phyloP scores from a whole-genome alignment of 2,329 filamentous ascomycete genomes.

The Claviceps digitariae region DNA sequence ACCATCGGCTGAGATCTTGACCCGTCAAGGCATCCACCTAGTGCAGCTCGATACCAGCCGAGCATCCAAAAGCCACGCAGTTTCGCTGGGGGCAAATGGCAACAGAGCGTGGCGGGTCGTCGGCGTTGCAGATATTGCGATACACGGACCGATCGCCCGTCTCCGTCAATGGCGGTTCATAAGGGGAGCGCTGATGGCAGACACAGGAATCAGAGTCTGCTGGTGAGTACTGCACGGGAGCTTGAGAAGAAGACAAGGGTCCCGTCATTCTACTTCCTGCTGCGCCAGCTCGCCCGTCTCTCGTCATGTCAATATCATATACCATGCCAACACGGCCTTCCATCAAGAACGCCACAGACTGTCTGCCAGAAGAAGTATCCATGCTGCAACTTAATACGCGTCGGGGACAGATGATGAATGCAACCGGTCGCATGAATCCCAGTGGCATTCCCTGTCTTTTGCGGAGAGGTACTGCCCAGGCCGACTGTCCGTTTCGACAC shows the following conservation, averaged over 20 bases:
- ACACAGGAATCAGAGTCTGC: conserved; percentile 8
- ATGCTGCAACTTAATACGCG: conserved; percentile 47
- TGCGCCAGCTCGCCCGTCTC: conserved; percentile 5
- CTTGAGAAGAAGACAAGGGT: background rate
- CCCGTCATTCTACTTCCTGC: conserved; percentile 1
- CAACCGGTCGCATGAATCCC: conserved; percentile 28
- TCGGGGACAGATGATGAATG: conserved; percentile 41
- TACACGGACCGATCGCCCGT: conserved; percentile 18
- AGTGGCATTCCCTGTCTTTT: conserved; percentile 11
- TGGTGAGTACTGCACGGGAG: background rate
- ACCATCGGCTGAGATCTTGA: conserved; percentile 39
- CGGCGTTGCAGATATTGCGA: conserved; percentile 41
- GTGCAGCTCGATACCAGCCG: conserved; percentile 48
- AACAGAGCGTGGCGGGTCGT: conserved; percentile 51
- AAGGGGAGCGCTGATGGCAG: conserved; percentile 12
- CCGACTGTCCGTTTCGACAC: conserved; percentile 16
- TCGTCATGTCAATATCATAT: conserved; percentile 31
- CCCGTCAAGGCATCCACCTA: conserved; percentile 35
- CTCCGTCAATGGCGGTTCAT: conserved; percentile 17
- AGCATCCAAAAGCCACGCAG: conserved; percentile 53
- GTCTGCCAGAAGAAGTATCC: conserved; percentile 42
- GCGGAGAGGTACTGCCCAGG: conserved; percentile 14
- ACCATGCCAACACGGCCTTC: conserved; percentile 48
- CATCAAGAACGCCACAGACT: conserved; percentile 44
- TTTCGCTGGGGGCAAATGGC: conserved; percentile 51